Percentiles rank a stretch among this genome's conserved stretches.
Conservation (phyloP, 176 grass and related monocot species). For the Thalia dealbata region DNA sequence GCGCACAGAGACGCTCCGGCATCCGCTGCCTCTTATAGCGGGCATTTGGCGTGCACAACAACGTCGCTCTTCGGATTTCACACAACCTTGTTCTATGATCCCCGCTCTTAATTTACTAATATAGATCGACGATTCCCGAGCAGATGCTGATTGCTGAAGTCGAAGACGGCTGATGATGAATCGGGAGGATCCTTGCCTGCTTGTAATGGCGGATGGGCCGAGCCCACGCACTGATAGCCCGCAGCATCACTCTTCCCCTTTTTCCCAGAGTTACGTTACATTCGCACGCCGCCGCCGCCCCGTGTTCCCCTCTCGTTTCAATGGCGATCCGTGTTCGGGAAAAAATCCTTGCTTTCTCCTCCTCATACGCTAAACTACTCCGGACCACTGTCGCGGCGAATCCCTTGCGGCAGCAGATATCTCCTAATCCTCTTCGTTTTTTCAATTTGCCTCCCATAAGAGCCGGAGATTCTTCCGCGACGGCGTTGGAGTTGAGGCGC, state of each 20-base stretch:
- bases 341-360: slow-evolving; percentile 11
- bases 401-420: not conserved
- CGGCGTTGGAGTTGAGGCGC: slow-evolving; percentile 3
- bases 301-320: not conserved
- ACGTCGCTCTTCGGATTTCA: not conserved
- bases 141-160: too few species aligned
- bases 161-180: too few species aligned
- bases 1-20: not conserved
- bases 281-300: not conserved
- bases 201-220: too few species aligned
- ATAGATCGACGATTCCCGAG: not conserved
- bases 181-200: too few species aligned
- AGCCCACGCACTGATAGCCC: too few species aligned
- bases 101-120: too few species aligned
- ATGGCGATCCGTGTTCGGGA: slow-evolving; percentile 28
- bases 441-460: not conserved
- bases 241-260: too few species aligned
- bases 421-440: not conserved
- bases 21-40: not conserved
- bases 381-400: not conserved
- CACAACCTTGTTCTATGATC: not conserved
- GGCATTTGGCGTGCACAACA: not conserved
- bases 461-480: not conserved
- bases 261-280: too few species aligned
- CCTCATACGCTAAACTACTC: not conserved